These are phyloP conservation scores for Thyridium curvatum DNA, from an alignment of 2,329 filamentous ascomycete species.

Conservation along the genomic window DNA sequence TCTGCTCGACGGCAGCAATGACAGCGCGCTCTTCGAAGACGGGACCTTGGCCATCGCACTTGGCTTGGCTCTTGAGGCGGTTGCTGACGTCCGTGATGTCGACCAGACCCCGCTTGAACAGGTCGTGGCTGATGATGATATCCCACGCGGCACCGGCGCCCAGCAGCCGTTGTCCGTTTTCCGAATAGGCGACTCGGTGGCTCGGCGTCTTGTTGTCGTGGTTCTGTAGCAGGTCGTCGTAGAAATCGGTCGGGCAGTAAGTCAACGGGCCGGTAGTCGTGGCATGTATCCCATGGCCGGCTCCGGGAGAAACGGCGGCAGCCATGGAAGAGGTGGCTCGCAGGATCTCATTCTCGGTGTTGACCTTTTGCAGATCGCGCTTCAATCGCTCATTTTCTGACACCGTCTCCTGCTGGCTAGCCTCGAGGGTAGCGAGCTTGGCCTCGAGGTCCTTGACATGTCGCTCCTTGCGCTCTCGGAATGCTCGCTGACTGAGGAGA, in stretches of 20 bases:
- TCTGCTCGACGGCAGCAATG: conserved; percentile 67
- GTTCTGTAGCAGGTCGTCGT: conserved; percentile 54
- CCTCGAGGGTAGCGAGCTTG: conserved; percentile 73
- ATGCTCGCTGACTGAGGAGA: conserved; percentile 73
- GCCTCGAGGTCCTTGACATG: conserved; percentile 86
- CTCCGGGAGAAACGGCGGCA: conserved; percentile 29
- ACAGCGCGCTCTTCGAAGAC: conserved; percentile 79
- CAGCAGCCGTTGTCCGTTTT: conserved; percentile 63
- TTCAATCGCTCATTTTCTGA: conserved; percentile 85
- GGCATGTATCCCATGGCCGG: conserved; percentile 35
- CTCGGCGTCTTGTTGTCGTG: conserved; percentile 57
- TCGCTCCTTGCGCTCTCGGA: conserved; percentile 90
- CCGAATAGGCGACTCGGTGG: conserved; percentile 62
- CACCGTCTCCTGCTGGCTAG: conserved; percentile 63
- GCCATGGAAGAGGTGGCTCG: conserved; percentile 62
- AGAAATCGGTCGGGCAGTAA: conserved; percentile 69
- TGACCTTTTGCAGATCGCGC: conserved; percentile 73
- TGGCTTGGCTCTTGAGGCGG: conserved; percentile 64
- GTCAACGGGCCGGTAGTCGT: conserved; percentile 60
- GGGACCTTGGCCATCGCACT: conserved; percentile 82
- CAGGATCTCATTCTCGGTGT: conserved; percentile 89
- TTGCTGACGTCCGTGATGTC: conserved; percentile 80
- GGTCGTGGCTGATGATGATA: conserved; percentile 72
- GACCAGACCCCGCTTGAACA: conserved; percentile 70
- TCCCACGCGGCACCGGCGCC: conserved; percentile 84